A percentile compares a stretch with the other conserved stretches of the same genome.
phyloP scores from a whole-genome alignment of 2,329 filamentous ascomycete genomes.

The Microsporum ferrugineum region DNA sequence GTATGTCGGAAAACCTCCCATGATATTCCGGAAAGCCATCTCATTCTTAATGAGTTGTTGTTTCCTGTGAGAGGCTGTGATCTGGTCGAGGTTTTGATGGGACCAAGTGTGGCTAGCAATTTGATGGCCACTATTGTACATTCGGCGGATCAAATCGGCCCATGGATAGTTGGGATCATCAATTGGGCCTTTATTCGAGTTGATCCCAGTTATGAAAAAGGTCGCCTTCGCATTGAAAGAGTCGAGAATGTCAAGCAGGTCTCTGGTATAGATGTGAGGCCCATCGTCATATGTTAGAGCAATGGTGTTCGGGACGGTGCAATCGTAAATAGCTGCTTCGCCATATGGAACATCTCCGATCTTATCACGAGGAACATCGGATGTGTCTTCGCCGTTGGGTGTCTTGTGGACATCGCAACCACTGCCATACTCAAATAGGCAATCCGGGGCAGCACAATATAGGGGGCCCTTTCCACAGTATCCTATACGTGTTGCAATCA shows the following conservation, averaged over 20 bases:
- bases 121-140: constrained; percentile 38
- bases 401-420: constrained; percentile 28
- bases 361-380: constrained; percentile 25
- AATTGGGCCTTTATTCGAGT: constrained; percentile 36
- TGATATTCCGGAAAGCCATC: constrained; percentile 36
- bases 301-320: constrained; percentile 45
- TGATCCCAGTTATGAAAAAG: constrained; percentile 51
- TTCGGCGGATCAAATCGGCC: constrained; percentile 31
- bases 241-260: constrained; percentile 51
- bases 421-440: constrained; percentile 28
- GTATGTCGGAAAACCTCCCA: constrained; percentile 42
- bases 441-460: constrained; percentile 33
- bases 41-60: constrained; percentile 39
- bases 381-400: constrained; percentile 28
- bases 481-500: constrained; percentile 18
- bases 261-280: constrained; percentile 49
- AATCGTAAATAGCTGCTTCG: constrained; percentile 27
- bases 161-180: constrained; percentile 32
- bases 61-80: constrained; percentile 28
- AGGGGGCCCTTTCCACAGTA: constrained; percentile 28
- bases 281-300: constrained; percentile 59
- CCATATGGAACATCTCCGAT: constrained; percentile 29
- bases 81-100: constrained; percentile 36
- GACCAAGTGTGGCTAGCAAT: constrained; percentile 44
- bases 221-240: constrained; percentile 53